These are phyloP conservation scores for Astrephomene gubernaculifera DNA, from an alignment of 139 green algal genomes.

Conservation along the genomic window DNA sequence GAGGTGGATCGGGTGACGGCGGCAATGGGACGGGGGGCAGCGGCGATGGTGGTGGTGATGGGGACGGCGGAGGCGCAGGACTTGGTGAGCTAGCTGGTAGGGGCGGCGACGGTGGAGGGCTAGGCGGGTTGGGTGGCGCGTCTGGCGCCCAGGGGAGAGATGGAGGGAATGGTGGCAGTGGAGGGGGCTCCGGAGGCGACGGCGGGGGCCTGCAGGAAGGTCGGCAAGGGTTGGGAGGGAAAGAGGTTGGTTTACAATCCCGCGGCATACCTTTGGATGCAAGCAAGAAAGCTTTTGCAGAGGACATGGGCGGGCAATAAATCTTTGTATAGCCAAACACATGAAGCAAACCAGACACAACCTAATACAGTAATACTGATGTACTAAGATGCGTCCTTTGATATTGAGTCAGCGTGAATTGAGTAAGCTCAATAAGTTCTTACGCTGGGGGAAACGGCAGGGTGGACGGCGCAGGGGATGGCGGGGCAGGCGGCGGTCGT, in stretches of 20 bases:
- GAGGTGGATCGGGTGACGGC: background rate
- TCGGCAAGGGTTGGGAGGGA: background rate
- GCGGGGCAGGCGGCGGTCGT: too few species aligned
- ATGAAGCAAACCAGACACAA: too few species aligned
- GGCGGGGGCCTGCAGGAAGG: background rate
- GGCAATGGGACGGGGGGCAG: too few species aligned
- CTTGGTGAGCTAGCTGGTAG: background rate
- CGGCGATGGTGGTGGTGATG: background rate
- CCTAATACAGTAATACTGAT: too few species aligned
- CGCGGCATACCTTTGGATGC: too few species aligned
- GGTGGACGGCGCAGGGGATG: background rate
- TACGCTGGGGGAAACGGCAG: too few species aligned
- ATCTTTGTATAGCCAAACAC: too few species aligned
- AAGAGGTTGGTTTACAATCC: background rate
- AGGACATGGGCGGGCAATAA: too few species aligned
- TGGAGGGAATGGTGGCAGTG: background rate
- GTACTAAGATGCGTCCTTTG: too few species aligned
- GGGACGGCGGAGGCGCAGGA: background rate
- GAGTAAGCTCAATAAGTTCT: too few species aligned
- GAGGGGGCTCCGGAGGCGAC: background rate
- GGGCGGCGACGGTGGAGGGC: background rate
- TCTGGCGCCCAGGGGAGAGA: background rate
- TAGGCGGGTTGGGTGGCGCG: background rate
- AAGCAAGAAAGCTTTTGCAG: too few species aligned
- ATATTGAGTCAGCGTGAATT: too few species aligned